These are phyloP conservation scores for Carex parvula DNA, from an alignment of 176 grass and related monocot genomes.

Conservation along the genomic window DNA sequence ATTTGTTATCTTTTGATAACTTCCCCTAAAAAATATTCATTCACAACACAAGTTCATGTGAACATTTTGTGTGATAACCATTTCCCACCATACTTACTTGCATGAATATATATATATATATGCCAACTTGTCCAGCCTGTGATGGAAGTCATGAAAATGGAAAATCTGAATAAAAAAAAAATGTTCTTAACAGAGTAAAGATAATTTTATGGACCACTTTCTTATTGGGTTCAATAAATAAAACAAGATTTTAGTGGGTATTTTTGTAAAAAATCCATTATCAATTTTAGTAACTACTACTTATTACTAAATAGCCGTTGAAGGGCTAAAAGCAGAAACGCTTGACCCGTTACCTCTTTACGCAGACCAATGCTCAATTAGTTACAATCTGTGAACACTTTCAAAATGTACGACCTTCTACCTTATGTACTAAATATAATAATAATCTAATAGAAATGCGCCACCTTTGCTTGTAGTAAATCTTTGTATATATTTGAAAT, in stretches of 20 bases:
- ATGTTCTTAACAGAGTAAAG: too few relatives aligned
- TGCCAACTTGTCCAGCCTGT: neutral
- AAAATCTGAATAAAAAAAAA: too few relatives aligned
- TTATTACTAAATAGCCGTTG: conserved; percentile 1
- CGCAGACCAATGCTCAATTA: neutral
- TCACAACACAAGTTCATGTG: neutral
- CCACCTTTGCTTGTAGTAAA: neutral
- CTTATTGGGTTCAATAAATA: neutral
- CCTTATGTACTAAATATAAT: too few relatives aligned
- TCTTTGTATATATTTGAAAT: neutral
- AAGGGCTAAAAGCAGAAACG: neutral
- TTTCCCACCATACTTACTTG: neutral
- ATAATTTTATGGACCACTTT: neutral
- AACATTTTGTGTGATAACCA: neutral
- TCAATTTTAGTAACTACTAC: neutral
- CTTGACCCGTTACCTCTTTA: neutral
- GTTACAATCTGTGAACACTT: neutral
- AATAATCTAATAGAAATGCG: too few relatives aligned
- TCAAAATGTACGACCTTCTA: neutral
- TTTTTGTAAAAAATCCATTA: neutral
- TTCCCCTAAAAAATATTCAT: neutral
- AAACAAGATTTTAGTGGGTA: neutral
- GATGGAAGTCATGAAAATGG: too few relatives aligned
- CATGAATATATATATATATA: neutral
- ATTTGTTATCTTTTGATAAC: neutral